Conservation (phyloP, 257 asterid species). For the Solanum sparsipilum region DNA sequence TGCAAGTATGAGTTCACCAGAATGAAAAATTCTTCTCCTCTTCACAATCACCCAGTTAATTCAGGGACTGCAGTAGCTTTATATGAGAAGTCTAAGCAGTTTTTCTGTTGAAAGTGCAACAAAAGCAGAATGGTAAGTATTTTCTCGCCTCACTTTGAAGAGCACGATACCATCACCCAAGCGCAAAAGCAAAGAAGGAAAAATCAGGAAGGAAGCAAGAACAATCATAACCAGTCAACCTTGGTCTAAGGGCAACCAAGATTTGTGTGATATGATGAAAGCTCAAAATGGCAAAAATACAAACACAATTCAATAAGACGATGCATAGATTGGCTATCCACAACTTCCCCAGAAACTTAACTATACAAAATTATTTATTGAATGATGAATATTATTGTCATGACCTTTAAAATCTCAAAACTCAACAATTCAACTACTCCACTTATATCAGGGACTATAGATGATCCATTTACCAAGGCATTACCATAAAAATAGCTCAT, state of each 20-base stretch:
- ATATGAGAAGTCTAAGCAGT: neutral
- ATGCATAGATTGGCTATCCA: neutral
- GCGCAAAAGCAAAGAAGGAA: neutral
- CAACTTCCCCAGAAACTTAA: neutral
- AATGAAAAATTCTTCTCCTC: neutral
- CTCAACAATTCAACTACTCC: neutral
- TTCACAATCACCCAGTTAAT: neutral
- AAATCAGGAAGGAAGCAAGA: neutral
- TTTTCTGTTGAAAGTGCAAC: neutral
- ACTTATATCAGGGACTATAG: neutral
- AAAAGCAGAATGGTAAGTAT: neutral
- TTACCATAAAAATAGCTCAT: neutral
- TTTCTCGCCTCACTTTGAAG: neutral
- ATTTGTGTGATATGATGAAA: neutral
- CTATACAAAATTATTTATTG: neutral
- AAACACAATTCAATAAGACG: neutral
- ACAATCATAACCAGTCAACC: neutral
- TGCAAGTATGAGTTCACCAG: slow-evolving; percentile 1
- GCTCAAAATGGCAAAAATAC: neutral
- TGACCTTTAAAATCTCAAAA: neutral
- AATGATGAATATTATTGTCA: neutral
- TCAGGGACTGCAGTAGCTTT: neutral
- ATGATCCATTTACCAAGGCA: neutral
- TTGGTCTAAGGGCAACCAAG: neutral
- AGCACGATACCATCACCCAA: neutral